phyloP scores from a whole-genome alignment of 2,329 filamentous ascomycete genomes.

The Aureobasidium sp. region DNA sequence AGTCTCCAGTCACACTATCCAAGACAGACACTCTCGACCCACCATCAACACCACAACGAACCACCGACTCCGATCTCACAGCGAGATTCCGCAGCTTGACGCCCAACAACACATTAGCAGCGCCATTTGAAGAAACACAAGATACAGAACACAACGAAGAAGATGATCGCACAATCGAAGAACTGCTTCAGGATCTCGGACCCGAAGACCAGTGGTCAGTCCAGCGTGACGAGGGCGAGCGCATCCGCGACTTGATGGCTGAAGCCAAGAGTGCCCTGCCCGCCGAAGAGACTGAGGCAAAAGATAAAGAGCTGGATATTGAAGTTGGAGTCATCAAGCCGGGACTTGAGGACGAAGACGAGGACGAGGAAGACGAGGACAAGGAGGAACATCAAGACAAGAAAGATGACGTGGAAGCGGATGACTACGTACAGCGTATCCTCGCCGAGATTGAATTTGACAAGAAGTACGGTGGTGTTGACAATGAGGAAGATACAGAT shows the following conservation, averaged over 20 bases:
- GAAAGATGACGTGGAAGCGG: conserved; percentile 31
- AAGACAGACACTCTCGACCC: conserved; percentile 1
- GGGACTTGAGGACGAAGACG: neutral
- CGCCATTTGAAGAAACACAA: conserved; percentile 17
- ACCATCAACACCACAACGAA: conserved; percentile 18
- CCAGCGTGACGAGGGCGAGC: conserved; percentile 29
- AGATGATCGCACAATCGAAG: conserved; percentile 39
- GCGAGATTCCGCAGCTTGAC: conserved; percentile 23
- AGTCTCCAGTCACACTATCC: conserved; percentile 30
- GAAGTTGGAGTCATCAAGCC: neutral
- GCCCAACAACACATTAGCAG: conserved; percentile 11
- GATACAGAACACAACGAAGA: conserved; percentile 26
- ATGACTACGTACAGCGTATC: conserved; percentile 37
- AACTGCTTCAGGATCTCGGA: conserved; percentile 35
- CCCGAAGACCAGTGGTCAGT: conserved; percentile 32
- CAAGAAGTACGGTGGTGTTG: conserved; percentile 27
- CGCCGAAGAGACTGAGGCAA: conserved; percentile 16
- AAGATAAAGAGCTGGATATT: conserved; percentile 17
- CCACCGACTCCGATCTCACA: conserved; percentile 23
- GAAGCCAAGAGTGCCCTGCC: conserved; percentile 34
- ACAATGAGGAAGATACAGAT: neutral
- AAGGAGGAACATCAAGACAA: conserved; percentile 19
- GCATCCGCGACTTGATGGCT: conserved; percentile 31
- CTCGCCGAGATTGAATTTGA: conserved; percentile 39
- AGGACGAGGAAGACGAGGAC: neutral